Evolutionary conservation across 371 early-diverging fungal genomes (phyloP).

Genomic region (Mucor racemosus): DNA sequence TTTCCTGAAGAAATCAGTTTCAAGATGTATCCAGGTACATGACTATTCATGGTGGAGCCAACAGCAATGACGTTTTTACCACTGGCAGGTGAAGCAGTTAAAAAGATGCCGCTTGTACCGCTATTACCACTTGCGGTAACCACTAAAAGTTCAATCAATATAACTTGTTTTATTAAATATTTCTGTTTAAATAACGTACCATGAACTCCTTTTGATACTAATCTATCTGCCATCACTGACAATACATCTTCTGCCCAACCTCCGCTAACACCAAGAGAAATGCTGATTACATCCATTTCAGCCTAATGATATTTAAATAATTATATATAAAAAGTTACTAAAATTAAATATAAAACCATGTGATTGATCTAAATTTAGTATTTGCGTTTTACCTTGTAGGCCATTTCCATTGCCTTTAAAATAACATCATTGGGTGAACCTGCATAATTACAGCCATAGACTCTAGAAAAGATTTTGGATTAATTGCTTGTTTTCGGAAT

Average conservation of each 20-base stretch:
- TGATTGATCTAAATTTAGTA: not conserved
- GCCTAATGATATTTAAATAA: slow-evolving; percentile 15
- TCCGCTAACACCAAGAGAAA: slow-evolving; percentile 30
- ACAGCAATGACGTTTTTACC: slow-evolving; percentile 63
- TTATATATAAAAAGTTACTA: not conserved
- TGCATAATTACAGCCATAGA: slow-evolving; percentile 33
- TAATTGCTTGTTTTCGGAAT: too few relatives aligned
- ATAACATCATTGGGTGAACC: slow-evolving; percentile 60
- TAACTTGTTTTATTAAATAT: not conserved
- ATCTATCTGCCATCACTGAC: slow-evolving; percentile 36
- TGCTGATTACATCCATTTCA: slow-evolving; percentile 31
- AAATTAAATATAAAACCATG: slow-evolving; percentile 36
- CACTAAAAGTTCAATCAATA: slow-evolving; percentile 17
- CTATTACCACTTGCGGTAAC: slow-evolving; percentile 70
- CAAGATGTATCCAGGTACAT: slow-evolving; percentile 31
- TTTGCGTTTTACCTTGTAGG: slow-evolving; percentile 48
- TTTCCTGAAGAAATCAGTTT: not conserved
- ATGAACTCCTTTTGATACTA: slow-evolving; percentile 36
- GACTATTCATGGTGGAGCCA: slow-evolving; percentile 63
- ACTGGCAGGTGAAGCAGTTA: slow-evolving; percentile 62
- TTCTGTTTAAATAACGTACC: slow-evolving; percentile 25
- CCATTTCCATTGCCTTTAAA: slow-evolving; percentile 68
- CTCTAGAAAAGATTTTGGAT: slow-evolving; percentile 8
- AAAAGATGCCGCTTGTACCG: slow-evolving; percentile 65
- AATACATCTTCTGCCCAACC: slow-evolving; percentile 43